phyloP scores from a whole-genome alignment of 345 rosid genomes.

The Populus nigra region DNA sequence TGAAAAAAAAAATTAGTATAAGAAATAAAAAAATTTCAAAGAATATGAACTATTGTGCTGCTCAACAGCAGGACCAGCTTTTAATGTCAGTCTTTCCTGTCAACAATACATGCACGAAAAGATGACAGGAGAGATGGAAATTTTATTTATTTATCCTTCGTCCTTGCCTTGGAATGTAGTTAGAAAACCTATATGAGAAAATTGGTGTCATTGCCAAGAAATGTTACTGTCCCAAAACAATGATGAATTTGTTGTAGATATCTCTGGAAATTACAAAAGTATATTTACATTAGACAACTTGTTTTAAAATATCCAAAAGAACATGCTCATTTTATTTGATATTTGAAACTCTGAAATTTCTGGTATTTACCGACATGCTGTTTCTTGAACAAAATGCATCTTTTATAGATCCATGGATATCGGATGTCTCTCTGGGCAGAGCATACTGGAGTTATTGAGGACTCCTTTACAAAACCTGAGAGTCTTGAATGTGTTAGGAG shows the following conservation, averaged over 20 bases:
- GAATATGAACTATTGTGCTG: background rate
- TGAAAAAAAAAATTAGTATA: no score
- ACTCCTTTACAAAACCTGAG: constrained; percentile 59
- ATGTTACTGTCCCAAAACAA: background rate
- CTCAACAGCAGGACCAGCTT: background rate
- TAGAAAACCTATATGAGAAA: background rate
- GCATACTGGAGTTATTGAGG: constrained; percentile 63
- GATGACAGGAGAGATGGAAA: background rate
- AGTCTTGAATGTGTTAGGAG: constrained; percentile 78
- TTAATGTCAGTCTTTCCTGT: background rate
- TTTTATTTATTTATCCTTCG: no score
- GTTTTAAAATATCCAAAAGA: background rate
- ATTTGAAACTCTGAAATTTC: background rate
- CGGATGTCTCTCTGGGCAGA: constrained; percentile 98
- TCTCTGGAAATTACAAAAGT: background rate
- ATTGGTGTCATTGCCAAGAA: background rate
- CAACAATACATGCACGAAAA: background rate
- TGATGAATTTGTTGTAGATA: background rate
- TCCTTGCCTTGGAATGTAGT: background rate
- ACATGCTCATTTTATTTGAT: background rate
- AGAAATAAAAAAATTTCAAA: background rate
- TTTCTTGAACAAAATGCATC: constrained; percentile 4
- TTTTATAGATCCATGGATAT: constrained; percentile 69
- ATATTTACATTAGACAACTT: background rate
- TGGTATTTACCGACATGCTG: background rate